Evolutionary conservation across 2,329 filamentous ascomycete genomes (phyloP).

Genomic region (Pestalotiopsis sp.): DNA sequence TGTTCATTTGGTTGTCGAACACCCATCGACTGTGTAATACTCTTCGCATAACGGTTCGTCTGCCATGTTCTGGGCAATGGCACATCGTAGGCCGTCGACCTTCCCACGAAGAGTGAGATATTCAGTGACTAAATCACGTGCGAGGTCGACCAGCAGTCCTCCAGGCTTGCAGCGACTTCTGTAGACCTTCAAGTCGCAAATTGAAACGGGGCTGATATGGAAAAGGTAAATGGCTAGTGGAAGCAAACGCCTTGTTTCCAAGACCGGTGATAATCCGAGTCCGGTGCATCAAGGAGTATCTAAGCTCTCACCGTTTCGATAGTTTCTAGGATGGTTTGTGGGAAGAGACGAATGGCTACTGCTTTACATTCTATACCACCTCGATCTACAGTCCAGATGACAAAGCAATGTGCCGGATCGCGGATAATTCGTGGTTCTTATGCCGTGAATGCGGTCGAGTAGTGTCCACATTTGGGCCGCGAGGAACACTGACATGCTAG

Average conservation of each 20-base stretch:
- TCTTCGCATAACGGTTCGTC: conserved; percentile 45
- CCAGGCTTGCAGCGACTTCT: conserved; percentile 20
- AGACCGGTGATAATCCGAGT: conserved; percentile 36
- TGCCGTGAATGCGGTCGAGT: not conserved
- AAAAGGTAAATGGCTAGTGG: conserved; percentile 40
- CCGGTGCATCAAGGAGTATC: conserved; percentile 13
- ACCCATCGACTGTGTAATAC: conserved; percentile 45
- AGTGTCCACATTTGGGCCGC: not conserved
- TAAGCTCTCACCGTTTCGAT: conserved; percentile 16
- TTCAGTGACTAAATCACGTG: conserved; percentile 41
- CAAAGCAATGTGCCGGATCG: conserved; percentile 22
- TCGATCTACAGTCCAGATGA: conserved; percentile 21
- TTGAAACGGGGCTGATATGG: conserved; percentile 20
- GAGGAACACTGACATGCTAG: too few species aligned
- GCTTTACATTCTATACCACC: conserved; percentile 17
- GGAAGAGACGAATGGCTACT: conserved; percentile 19
- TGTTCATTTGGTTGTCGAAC: conserved; percentile 24
- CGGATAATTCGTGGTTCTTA: conserved; percentile 19
- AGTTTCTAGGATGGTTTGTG: conserved; percentile 28
- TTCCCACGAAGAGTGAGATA: conserved; percentile 49
- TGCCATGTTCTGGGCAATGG: conserved; percentile 52
- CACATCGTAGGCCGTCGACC: conserved; percentile 51
- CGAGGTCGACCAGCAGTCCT: conserved; percentile 22
- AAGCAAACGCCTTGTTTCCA: conserved; percentile 45
- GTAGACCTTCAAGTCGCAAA: conserved; percentile 8